Conservation (phyloP, 805 yeast genomes). For the Spathaspora sp. region DNA sequence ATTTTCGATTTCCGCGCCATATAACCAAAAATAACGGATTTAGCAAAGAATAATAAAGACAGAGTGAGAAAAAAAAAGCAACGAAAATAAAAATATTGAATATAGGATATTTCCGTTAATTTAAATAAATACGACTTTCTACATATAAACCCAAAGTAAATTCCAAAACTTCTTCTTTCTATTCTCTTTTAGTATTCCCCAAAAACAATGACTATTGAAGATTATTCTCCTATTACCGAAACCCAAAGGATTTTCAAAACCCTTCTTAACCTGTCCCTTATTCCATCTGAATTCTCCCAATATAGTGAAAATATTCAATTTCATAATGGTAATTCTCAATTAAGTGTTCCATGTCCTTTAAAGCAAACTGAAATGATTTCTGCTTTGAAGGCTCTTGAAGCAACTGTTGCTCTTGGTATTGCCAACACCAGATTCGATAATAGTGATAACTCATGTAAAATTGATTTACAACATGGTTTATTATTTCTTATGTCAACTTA, state of each 20-base stretch:
- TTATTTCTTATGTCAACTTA: conserved; percentile 28
- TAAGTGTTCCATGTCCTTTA: conserved; percentile 22
- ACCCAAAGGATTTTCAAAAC: conserved; percentile 9
- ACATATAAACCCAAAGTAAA: background rate
- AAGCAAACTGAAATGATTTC: conserved; percentile 20
- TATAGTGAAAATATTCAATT: conserved; percentile 9
- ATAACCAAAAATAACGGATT: background rate
- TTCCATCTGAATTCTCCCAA: conserved; percentile 14
- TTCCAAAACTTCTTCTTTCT: background rate
- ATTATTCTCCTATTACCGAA: conserved; percentile 10
- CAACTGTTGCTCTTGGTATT: conserved; percentile 14
- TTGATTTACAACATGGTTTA: conserved; percentile 23
- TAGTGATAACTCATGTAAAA: conserved; percentile 2
- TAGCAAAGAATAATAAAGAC: background rate
- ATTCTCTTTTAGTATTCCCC: background rate
- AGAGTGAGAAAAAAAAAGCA: background rate
- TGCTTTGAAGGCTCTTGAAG: conserved; percentile 22
- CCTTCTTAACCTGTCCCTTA: conserved; percentile 3
- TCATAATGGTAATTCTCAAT: conserved; percentile 8
- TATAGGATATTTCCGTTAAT: background rate
- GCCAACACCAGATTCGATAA: conserved; percentile 13
- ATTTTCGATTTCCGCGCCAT: background rate
- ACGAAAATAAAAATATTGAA: background rate
- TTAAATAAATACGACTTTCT: background rate
- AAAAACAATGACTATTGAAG: conserved; percentile 3